A percentile compares a stretch with the other conserved stretches of the same genome.
These are phyloP conservation scores for Coemansia sp. DNA, from an alignment of 192 early-diverging fungal genomes.

Conservation along the genomic window DNA sequence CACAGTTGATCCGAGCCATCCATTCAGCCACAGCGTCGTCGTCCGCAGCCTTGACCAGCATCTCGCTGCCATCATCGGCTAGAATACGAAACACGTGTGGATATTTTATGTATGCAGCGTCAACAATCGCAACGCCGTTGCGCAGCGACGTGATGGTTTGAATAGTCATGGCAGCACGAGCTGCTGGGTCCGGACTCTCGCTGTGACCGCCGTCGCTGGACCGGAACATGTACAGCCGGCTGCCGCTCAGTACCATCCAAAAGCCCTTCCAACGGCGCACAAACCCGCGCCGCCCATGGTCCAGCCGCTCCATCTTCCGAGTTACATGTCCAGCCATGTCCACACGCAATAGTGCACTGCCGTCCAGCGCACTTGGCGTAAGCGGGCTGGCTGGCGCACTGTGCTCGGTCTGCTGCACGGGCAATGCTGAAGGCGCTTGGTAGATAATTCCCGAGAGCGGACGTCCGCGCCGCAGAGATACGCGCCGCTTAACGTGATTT, in stretches of 20 bases:
- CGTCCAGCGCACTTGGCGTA: neutral
- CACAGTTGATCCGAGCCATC: conserved; percentile 81
- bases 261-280: conserved; percentile 72
- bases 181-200: neutral
- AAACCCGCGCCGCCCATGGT: conserved; percentile 64
- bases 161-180: conserved; percentile 23
- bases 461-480: conserved; percentile 44
- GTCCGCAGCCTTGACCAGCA: conserved; percentile 66
- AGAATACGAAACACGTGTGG: conserved; percentile 76
- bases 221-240: conserved; percentile 71
- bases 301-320: conserved; percentile 70
- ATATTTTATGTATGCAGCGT: conserved; percentile 72
- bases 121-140: conserved; percentile 68
- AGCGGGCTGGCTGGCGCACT: neutral
- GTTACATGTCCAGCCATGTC: conserved; percentile 70
- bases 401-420: neutral
- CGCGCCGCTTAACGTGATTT: conserved; percentile 45
- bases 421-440: neutral
- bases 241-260: conserved; percentile 77
- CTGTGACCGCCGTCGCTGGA: conserved; percentile 49
- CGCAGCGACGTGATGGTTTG: conserved; percentile 61
- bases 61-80: conserved; percentile 69
- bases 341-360: conserved; percentile 44
- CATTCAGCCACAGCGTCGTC: conserved; percentile 76
- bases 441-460: conserved; percentile 52